Conservation (phyloP, 805 yeast genomes). For the Kodamaea jinghongensis region DNA sequence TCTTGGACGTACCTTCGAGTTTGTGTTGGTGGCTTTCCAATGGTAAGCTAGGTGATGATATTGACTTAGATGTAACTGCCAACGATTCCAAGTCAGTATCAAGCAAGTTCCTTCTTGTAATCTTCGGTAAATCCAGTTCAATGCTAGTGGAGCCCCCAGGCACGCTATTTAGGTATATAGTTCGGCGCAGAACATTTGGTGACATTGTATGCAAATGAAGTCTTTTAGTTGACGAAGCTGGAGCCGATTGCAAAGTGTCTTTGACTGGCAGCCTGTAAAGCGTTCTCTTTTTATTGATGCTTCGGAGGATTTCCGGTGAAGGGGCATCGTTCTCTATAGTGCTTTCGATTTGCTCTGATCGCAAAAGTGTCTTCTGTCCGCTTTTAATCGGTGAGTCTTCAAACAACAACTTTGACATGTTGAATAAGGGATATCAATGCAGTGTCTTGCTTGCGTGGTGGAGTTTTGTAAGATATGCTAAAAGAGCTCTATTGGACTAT, state of each 20-base stretch:
- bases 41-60: neutral
- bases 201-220: constrained; percentile 33
- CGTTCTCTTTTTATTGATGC: neutral
- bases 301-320: too few species aligned
- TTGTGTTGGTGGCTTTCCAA: neutral
- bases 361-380: neutral
- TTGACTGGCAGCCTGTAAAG: constrained; percentile 1
- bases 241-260: too few species aligned
- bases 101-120: constrained; percentile 3
- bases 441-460: too few species aligned
- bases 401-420: neutral
- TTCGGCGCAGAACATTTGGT: constrained; percentile 32
- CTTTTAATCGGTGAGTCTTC: constrained; percentile 7
- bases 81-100: constrained; percentile 2
- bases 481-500: too few species aligned
- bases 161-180: constrained; percentile 20
- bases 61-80: constrained; percentile 4
- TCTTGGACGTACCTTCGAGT: too few species aligned
- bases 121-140: constrained; percentile 4
- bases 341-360: neutral
- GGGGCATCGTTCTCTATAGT: too few species aligned
- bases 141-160: constrained; percentile 5
- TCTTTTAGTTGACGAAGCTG: constrained; percentile 23
- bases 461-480: too few species aligned
- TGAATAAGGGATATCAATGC: too few species aligned